Percentiles rank a stretch among this genome's conserved stretches.
Conservation (phyloP, 768 basidiomycete genomes). For the Glaciozyma martinii region DNA sequence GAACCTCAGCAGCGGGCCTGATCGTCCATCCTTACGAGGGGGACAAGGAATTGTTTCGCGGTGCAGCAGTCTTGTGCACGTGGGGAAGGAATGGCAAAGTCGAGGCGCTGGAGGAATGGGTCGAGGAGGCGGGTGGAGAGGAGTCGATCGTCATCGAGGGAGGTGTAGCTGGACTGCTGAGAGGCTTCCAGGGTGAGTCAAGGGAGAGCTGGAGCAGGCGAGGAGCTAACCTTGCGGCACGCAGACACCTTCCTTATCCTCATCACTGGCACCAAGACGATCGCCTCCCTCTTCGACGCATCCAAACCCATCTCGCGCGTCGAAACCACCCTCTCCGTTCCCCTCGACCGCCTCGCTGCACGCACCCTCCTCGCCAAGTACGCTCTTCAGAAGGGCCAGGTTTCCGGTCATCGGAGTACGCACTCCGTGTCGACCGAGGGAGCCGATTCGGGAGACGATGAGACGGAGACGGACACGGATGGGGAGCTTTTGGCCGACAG, state of each 20-base stretch:
- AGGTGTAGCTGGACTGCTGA: conserved; percentile 10
- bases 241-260: conserved; percentile 18
- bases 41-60: background rate
- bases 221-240: background rate
- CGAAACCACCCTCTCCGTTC: conserved; percentile 15
- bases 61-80: conserved; percentile 1
- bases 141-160: conserved; percentile 3
- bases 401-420: background rate
- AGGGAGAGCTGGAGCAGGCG: background rate
- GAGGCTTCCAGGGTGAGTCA: conserved; percentile 16
- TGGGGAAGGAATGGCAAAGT: conserved; percentile 6
- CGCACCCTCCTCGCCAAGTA: conserved; percentile 9
- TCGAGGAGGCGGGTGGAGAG: background rate
- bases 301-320: conserved; percentile 4
- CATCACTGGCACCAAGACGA: conserved; percentile 8
- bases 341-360: conserved; percentile 11
- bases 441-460: background rate
- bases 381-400: conserved; percentile 4
- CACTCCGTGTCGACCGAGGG: background rate
- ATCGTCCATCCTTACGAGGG: too few species aligned
- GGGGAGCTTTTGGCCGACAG: background rate
- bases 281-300: conserved; percentile 14
- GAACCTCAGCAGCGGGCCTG: too few species aligned
- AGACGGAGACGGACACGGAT: conserved; percentile 13
- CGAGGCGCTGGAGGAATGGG: background rate